Evolutionary conservation across 768 basidiomycete species (phyloP), one percentile per base, ranked within the genome.

Genomic region (Albatrellus ellisii): DNA sequence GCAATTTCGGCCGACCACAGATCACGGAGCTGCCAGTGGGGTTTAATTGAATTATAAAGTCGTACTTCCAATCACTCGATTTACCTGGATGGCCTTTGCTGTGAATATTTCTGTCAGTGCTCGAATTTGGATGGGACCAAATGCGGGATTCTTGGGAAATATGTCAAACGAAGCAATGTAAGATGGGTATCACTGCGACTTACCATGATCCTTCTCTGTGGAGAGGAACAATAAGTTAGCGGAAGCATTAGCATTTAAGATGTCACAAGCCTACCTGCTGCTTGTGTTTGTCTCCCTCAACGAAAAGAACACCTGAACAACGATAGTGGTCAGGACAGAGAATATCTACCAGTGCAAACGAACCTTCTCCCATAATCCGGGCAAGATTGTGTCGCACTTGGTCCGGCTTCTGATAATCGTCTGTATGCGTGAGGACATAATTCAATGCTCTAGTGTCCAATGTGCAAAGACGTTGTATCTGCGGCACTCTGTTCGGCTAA

Each of bases 1-100:
- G 47, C 29, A 5, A 44, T 34, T n/a, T 54, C 41, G n/a, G 45
- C 26, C 6, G 25, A 28, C 55, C 45, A 59, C n/a, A 57, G 46
- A n/a, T 59, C 56, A 14, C 59, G 58, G 12, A 60, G 50, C 58
- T 57, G 25, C 21, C 6, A 25, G n/a, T n/a, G n/a, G n/a, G n/a
- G 35, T 21, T 15, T n/a, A 22, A 25, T 2, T 2, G 7, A 31
- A 10, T 7, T 10, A 15, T 34, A 21, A 4, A 35, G n/a, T n/a
- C n/a, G n/a, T n/a, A n/a, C n/a, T n/a, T n/a, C n/a, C n/a, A n/a
- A n/a, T n/a, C n/a, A n/a, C n/a, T n/a, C n/a, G n/a, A n/a, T n/a
- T 22, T 7, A 43, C 42, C 35, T 43, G 21, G 27, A 18, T 26
- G 11, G 42, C 26, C 20, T 43, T 43, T 5, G 18, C 11, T 9